Evolutionary conservation across 306 rosid species (phyloP), one percentile per base, ranked within the genome.

Genomic region (Dalbergia oliveri): DNA sequence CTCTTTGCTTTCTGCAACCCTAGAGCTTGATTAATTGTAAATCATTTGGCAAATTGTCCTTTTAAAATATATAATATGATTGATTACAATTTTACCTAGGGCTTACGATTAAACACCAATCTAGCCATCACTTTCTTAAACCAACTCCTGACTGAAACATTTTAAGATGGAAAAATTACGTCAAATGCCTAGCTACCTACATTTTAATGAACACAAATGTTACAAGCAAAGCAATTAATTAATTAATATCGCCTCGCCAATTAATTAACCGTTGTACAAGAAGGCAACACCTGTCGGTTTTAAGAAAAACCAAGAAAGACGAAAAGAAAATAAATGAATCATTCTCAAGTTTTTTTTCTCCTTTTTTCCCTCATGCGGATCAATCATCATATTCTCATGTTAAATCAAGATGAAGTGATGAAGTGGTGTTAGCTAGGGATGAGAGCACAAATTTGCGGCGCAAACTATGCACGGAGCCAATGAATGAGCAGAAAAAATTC

Each of bases 71-170:
- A 26, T 26, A 26, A 26, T 26, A 26, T 33, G 23, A 67, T 67
- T 57, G 85, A 78, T 45, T 16, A 71, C 26, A 63, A 79, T 72
- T 79, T 18, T 66, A 57, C 66, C 80, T 76, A 79, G 77, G 80
- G 87, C 61, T 79, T 76, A 16, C 43, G 63, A 68, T 82, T 86
- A 88, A 86, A 62, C 85, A 16, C 5, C 6, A 1, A 54, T 75
- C 47, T 19, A 76, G 78, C 79, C 83, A 64, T 92, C 94, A 41
- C 86, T 82, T 65, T 88, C 93, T 11, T 67, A 64, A 59, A 90
- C 91, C 90, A 85, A 92, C 91, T 85, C 77, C 63, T 67, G 92
- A 89, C 70, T 59, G 84, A 68, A 69, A 88, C 85, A 68, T 47
- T 84, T 73, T 75, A 54, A 54, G 60, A 79, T 86, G 90, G 65